Conservation (phyloP, 2,329 filamentous ascomycete species). For the Colletotrichum lupini region DNA sequence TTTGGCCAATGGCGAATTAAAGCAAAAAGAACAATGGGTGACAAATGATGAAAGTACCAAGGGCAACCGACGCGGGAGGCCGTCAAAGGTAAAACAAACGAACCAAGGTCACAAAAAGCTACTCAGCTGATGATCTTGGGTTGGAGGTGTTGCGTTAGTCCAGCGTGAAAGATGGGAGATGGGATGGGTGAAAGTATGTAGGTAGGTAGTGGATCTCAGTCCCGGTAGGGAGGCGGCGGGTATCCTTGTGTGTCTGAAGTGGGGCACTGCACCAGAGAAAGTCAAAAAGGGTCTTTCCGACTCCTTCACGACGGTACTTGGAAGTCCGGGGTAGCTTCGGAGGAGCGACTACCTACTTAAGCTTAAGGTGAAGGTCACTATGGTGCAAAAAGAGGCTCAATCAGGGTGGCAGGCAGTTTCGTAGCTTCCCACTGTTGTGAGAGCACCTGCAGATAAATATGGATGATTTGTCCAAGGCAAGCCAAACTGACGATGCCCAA, state of each 20-base stretch:
- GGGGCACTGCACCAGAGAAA: neutral
- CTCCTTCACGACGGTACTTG: neutral
- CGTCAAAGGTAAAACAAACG: neutral
- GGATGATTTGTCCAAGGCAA: neutral
- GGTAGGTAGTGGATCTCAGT: neutral
- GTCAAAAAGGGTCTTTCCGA: neutral
- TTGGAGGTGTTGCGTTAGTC: neutral
- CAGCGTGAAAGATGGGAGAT: neutral
- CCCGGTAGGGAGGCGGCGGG: neutral
- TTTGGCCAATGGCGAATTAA: neutral
- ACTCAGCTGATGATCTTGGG: neutral
- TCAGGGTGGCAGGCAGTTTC: neutral
- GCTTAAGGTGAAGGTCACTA: neutral
- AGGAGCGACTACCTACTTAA: too few species aligned
- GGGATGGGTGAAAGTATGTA: neutral
- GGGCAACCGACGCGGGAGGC: constrained; percentile 13
- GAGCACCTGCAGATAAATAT: neutral
- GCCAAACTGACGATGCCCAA: neutral
- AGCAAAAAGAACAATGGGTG: neutral
- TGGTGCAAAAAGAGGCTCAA: neutral
- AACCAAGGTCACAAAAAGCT: neutral
- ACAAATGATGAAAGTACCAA: neutral
- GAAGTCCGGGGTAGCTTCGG: neutral
- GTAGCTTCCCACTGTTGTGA: neutral
- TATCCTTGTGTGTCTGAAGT: neutral